Conservation (phyloP, 257 asterid genomes). For the Solanum paucissectum region DNA sequence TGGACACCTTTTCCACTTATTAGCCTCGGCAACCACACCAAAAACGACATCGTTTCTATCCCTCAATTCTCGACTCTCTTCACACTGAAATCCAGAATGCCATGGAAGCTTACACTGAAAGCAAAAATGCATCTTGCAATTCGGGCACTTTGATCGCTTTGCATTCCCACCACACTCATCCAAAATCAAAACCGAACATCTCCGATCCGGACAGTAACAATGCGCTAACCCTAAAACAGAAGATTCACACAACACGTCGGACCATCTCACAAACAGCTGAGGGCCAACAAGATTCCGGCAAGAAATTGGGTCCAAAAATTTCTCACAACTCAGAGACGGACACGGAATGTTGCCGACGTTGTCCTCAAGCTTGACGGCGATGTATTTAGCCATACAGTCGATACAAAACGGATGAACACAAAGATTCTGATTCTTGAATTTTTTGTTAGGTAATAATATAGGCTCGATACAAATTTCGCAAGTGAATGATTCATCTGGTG, state of each 20-base stretch:
- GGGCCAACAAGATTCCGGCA: constrained; percentile 28
- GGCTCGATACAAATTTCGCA: constrained; percentile 25
- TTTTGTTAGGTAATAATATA: background rate
- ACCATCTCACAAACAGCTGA: constrained; percentile 51
- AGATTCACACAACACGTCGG: constrained; percentile 50
- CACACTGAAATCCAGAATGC: constrained; percentile 55
- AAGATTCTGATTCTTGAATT: background rate
- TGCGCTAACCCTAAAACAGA: constrained; percentile 20
- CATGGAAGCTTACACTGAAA: constrained; percentile 43
- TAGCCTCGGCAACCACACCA: background rate
- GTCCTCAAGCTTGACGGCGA: constrained; percentile 47
- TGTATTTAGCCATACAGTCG: constrained; percentile 54
- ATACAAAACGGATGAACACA: constrained; percentile 60
- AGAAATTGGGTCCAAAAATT: constrained; percentile 40
- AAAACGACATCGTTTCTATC: constrained; percentile 11
- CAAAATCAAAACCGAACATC: constrained; percentile 44
- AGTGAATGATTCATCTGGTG: background rate
- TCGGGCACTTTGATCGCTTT: constrained; percentile 44
- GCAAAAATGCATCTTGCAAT: constrained; percentile 43
- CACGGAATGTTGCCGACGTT: constrained; percentile 37
- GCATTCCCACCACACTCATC: constrained; percentile 59
- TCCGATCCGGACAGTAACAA: constrained; percentile 48
- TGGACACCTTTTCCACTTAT: constrained; percentile 7
- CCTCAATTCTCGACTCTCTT: constrained; percentile 33
- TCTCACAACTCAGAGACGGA: constrained; percentile 43